Evolutionary conservation across 2,329 filamentous ascomycete species (phyloP), one percentile per base, ranked within the genome.

Genomic region (Ambrosiella cleistominuta): DNA sequence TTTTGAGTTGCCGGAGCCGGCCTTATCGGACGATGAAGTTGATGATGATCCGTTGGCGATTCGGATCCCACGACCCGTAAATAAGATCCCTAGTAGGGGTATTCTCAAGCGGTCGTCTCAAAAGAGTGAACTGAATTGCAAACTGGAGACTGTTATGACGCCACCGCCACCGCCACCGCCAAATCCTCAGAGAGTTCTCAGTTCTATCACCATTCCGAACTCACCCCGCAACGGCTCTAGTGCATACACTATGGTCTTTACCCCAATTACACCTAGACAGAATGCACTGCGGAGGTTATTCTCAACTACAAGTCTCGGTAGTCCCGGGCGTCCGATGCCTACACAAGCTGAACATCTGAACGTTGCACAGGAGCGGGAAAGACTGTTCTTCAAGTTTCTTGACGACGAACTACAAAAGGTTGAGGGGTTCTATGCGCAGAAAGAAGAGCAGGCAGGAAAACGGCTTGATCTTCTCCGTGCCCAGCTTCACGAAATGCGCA

Each of bases 401-500:
- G 88, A 96, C 64, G 73, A 73, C 8, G 86, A 98, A 70, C 74
- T 98, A 12, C 76, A 83, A n/a, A 98, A 97, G 70, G 88, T 98
- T 9, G 90, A 98, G 67, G 71, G 74, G 0, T 98, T 98, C 66
- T 97, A 97, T 72, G 82, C 80, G 64, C 72, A 80, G 63, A 96
- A 96, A 67, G 93, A 98, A 67, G 78, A 86, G 36, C 88, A 96
- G 66, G 88, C 91, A 0, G 85, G 81, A 0, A 73, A 83, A 57
- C 80, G 90, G 1, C 72, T 96, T 27, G 72, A 74, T 0, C 68
- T 85, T 3, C 74, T 98, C 52, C 80, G 86, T 47, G 81, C 89
- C 56, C 93, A 98, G 68, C 75, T 98, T 38, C 90, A 95, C 66
- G 86, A 94, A 64, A 95, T 97, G 88, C 80, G 89, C 50, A 88